Conservation (phyloP, 176 grass and related monocot species). For the Carex cristatella region DNA sequence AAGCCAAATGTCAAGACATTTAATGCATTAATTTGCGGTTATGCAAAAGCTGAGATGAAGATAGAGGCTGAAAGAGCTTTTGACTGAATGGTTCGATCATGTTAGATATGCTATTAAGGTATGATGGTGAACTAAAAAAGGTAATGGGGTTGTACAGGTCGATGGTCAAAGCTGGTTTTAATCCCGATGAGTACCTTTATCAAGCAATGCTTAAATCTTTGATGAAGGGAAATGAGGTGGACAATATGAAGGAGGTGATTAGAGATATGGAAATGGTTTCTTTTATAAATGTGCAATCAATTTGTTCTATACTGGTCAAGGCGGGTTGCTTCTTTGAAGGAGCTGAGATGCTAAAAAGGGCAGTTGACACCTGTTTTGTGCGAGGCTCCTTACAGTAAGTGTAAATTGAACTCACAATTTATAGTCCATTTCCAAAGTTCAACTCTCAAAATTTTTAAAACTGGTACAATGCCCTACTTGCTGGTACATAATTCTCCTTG, state of each 20-base stretch:
- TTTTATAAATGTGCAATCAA: conserved; percentile 42
- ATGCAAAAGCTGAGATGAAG: conserved; percentile 70
- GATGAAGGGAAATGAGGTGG: conserved; percentile 31
- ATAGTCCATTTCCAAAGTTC: too few relatives aligned
- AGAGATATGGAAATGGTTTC: conserved; percentile 62
- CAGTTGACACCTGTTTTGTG: conserved; percentile 3
- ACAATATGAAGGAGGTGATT: conserved; percentile 57
- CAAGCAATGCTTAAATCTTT: conserved; percentile 50
- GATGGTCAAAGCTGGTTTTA: conserved; percentile 65
- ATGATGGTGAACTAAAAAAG: conserved; percentile 46
- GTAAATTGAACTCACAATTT: too few relatives aligned
- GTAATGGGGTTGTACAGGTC: conserved; percentile 52
- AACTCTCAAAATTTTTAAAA: too few relatives aligned
- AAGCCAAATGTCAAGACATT: conserved; percentile 73
- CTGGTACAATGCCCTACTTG: too few relatives aligned
- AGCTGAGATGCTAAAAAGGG: conserved; percentile 58
- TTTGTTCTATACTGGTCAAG: conserved; percentile 56
- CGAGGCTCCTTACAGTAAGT: too few relatives aligned
- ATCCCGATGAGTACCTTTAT: conserved; percentile 51
- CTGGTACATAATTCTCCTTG: too few relatives aligned
- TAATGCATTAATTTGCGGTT: conserved; percentile 80
- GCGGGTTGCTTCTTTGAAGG: conserved; percentile 58
- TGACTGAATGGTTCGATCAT: conserved; percentile 59
- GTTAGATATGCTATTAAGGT: conserved; percentile 71
- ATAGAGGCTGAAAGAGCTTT: conserved; percentile 56